A percentile compares a stretch with the other conserved stretches of the same genome.
Evolutionary conservation across 768 basidiomycete genomes (phyloP).

Genomic region (Amanita inopinata): DNA sequence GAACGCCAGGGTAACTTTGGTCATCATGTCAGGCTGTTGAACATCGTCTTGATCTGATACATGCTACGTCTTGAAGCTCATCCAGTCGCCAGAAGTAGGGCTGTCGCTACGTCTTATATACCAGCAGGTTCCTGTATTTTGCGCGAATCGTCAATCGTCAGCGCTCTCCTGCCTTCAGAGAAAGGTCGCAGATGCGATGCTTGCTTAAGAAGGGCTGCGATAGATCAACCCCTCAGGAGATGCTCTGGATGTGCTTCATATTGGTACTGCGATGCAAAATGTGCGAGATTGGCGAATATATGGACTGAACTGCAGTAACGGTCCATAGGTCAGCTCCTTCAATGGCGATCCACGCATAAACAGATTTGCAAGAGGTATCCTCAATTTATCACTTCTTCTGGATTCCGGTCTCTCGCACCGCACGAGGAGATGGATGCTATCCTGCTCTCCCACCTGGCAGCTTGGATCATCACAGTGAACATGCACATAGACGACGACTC

Average conservation of each 20-base stretch:
- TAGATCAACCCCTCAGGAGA: slow-evolving; percentile 29
- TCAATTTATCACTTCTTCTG: slow-evolving; percentile 32
- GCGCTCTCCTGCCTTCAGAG: slow-evolving; percentile 40
- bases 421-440: slow-evolving; percentile 54
- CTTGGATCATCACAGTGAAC: slow-evolving; percentile 23
- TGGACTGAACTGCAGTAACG: slow-evolving; percentile 6
- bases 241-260: slow-evolving; percentile 63
- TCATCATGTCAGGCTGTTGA: background rate
- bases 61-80: slow-evolving; percentile 31
- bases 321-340: slow-evolving; percentile 48
- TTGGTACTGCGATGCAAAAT: slow-evolving; percentile 63
- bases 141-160: slow-evolving; percentile 32
- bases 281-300: slow-evolving; percentile 28
- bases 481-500: slow-evolving; percentile 16
- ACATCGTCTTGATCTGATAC: background rate
- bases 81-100: slow-evolving; percentile 39
- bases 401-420: slow-evolving; percentile 37
- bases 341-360: slow-evolving; percentile 62
- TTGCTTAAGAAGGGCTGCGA: slow-evolving; percentile 35
- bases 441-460: slow-evolving; percentile 54
- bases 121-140: slow-evolving; percentile 41
- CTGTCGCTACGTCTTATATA: slow-evolving; percentile 30
- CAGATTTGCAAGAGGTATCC: slow-evolving; percentile 56
- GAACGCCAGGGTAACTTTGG: too few relatives aligned
- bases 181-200: slow-evolving; percentile 61